Evolutionary conservation across 768 basidiomycete species (phyloP).

Genomic region (Leccinellum rugosiceps): DNA sequence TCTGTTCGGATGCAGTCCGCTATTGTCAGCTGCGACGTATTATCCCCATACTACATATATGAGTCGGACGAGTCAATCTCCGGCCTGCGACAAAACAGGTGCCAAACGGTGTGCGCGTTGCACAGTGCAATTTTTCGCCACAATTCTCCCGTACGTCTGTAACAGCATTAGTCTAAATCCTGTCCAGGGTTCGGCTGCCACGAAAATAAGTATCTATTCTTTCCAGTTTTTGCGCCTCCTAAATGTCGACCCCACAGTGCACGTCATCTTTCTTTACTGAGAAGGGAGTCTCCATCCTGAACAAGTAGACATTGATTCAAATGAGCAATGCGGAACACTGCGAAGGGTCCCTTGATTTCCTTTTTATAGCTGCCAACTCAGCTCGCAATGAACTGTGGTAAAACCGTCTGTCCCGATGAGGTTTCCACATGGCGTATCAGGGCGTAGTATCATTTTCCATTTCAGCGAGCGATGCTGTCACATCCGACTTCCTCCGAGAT

Average conservation of each 20-base stretch:
- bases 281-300: constrained; percentile 8
- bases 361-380: constrained; percentile 7
- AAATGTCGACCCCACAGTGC: constrained; percentile 21
- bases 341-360: constrained; percentile 18
- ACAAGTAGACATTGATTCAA: background rate
- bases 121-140: background rate
- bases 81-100: constrained; percentile 12
- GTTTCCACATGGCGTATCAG: constrained; percentile 24
- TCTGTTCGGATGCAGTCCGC: constrained; percentile 10
- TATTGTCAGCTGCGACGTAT: constrained; percentile 9
- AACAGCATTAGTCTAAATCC: background rate
- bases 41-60: constrained; percentile 19
- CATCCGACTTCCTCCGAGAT: constrained; percentile 28
- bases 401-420: background rate
- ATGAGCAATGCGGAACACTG: background rate
- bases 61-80: constrained; percentile 18
- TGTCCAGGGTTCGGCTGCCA: background rate
- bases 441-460: constrained; percentile 17
- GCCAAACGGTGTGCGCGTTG: constrained; percentile 4
- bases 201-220: background rate
- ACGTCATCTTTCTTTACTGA: constrained; percentile 14
- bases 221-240: constrained; percentile 9
- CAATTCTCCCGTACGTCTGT: background rate
- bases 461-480: constrained; percentile 16
- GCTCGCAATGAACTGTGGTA: constrained; percentile 1